phyloP scores from a whole-genome alignment of 257 asterid species.

The Solanum pimpinellifolium region DNA sequence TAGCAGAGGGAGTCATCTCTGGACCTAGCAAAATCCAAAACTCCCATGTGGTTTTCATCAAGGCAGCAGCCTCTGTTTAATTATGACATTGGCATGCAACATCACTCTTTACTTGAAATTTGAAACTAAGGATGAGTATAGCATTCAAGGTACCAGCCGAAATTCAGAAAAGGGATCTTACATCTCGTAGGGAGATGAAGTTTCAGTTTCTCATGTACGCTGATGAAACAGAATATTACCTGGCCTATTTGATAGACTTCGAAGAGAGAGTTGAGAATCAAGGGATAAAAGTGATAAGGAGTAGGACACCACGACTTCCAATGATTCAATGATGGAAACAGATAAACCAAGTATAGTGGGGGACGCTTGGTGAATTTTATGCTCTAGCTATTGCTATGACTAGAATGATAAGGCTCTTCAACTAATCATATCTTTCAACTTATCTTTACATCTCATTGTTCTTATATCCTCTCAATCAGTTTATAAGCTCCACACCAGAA shows the following conservation, averaged over 20 bases:
- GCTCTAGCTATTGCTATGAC: neutral
- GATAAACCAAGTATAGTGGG: neutral
- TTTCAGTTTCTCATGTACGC: neutral
- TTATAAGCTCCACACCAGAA: neutral
- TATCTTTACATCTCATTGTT: neutral
- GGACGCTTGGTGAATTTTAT: neutral
- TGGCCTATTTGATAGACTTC: neutral
- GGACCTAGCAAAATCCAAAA: neutral
- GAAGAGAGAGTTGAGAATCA: neutral
- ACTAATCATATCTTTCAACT: neutral
- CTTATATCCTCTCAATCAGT: neutral
- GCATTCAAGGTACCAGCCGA: neutral
- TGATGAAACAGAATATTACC: neutral
- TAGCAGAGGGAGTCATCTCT: neutral
- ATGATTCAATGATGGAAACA: neutral
- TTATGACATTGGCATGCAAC: neutral
- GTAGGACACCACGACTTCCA: neutral
- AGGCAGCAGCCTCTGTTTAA: neutral
- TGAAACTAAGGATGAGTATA: neutral
- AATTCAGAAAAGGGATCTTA: neutral
- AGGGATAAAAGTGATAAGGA: neutral
- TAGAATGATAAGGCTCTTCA: neutral
- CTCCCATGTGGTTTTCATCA: neutral
- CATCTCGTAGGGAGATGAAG: neutral
- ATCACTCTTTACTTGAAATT: neutral